A percentile compares a stretch with the other conserved stretches of the same genome.
phyloP scores from a whole-genome alignment of 441 rosid species.

The Capsella rubella region DNA sequence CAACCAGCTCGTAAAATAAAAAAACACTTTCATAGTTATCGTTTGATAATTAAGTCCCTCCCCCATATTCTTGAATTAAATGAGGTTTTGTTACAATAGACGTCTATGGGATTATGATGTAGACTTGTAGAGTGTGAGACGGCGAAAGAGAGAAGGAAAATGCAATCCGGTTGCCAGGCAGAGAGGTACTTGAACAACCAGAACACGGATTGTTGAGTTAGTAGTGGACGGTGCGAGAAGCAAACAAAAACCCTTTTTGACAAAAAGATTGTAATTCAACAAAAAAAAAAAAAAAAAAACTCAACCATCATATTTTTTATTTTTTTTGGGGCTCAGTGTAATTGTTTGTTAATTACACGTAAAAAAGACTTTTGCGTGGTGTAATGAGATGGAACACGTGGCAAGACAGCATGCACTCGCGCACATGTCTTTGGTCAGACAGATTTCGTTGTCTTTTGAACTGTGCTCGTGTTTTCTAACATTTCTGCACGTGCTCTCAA shows the following conservation, averaged over 20 bases:
- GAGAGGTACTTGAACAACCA: background rate
- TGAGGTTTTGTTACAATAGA: background rate
- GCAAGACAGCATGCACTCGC: slow-evolving; percentile 37
- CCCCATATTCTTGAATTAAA: background rate
- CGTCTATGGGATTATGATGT: too few relatives aligned
- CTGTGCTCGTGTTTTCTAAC: slow-evolving; percentile 40
- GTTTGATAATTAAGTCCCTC: background rate
- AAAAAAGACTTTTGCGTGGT: slow-evolving; percentile 27
- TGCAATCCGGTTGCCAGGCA: slow-evolving; percentile 9
- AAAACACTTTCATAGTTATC: background rate
- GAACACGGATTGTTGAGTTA: background rate
- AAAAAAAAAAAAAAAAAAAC: slow-evolving; percentile 10
- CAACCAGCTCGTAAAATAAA: background rate
- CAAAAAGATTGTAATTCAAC: slow-evolving; percentile 8
- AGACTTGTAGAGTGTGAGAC: too few relatives aligned
- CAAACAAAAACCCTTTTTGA: slow-evolving; percentile 13
- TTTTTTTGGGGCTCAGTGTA: background rate
- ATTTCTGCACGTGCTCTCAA: slow-evolving; percentile 45
- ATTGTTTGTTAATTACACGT: slow-evolving; percentile 8
- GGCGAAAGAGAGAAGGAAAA: background rate
- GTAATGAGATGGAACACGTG: slow-evolving; percentile 39
- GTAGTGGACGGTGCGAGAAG: slow-evolving; percentile 25
- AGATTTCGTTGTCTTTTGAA: slow-evolving; percentile 43
- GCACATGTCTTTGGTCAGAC: slow-evolving; percentile 43
- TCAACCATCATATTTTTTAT: slow-evolving; percentile 24